A percentile compares a stretch with the other conserved stretches of the same genome.
Evolutionary conservation across 441 rosid species (phyloP).

Genomic region (Populus hybrid): DNA sequence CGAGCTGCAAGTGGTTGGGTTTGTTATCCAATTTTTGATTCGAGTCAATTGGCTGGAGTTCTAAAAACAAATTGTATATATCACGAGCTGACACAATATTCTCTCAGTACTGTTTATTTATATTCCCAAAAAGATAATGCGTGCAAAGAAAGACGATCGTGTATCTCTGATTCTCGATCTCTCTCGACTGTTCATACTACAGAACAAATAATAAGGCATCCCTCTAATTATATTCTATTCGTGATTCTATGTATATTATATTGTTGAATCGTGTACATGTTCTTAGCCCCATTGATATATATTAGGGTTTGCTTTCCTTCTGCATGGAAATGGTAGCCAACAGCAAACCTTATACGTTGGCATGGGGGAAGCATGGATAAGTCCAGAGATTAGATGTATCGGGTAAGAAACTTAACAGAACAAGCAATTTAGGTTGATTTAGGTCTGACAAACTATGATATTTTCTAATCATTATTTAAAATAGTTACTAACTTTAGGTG

Average conservation of each 20-base stretch:
- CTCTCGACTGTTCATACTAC: background rate
- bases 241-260: background rate
- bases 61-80: background rate
- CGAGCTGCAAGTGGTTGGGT: background rate
- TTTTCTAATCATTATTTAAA: slow-evolving; percentile 17
- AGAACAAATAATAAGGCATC: background rate
- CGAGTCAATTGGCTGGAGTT: background rate
- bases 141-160: background rate
- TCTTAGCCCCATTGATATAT: background rate
- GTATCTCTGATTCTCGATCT: background rate
- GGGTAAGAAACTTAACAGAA: slow-evolving; percentile 56
- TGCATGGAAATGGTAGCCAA: slow-evolving; percentile 33
- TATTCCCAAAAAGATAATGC: background rate
- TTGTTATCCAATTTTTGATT: background rate
- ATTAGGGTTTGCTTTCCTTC: background rate
- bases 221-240: background rate
- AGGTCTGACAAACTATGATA: slow-evolving; percentile 33
- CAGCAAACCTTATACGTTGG: slow-evolving; percentile 31
- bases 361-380: slow-evolving; percentile 39
- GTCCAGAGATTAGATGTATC: slow-evolving; percentile 65
- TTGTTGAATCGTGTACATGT: background rate
- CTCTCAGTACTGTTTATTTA: background rate
- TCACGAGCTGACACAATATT: background rate
- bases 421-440: slow-evolving; percentile 65
- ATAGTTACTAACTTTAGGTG: slow-evolving; percentile 20